A percentile compares a stretch with the other conserved stretches of the same genome.
These are phyloP conservation scores for Harringtonia lauricola DNA, from an alignment of 2,329 filamentous ascomycete genomes.

Conservation along the genomic window DNA sequence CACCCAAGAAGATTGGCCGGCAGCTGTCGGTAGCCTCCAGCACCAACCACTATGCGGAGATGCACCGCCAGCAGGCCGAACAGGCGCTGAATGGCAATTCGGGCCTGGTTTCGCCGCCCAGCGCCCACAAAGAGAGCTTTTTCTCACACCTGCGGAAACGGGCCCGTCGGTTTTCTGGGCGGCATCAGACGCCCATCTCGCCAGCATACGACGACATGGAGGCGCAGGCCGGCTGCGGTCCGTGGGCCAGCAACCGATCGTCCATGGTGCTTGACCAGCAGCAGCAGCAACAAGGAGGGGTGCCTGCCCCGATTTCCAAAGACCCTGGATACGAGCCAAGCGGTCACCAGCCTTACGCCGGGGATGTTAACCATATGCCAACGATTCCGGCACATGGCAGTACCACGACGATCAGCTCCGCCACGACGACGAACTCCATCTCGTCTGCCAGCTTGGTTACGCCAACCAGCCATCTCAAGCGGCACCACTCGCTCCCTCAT, in stretches of 20 bases:
- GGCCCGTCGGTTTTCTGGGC: conserved; percentile 81
- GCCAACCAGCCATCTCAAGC: conserved; percentile 43
- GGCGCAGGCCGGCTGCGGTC: conserved; percentile 81
- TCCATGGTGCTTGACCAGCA: conserved; percentile 66
- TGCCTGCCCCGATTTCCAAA: conserved; percentile 37
- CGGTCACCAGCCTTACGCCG: conserved; percentile 31
- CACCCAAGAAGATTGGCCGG: conserved; percentile 82
- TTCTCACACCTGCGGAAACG: conserved; percentile 95
- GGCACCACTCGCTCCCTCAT: conserved; percentile 53
- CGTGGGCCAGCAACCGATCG: conserved; percentile 78
- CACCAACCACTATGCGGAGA: conserved; percentile 84
- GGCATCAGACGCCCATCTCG: conserved; percentile 72
- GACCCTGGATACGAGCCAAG: conserved; percentile 48
- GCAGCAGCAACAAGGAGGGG: conserved; percentile 18
- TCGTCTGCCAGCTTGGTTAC: conserved; percentile 14
- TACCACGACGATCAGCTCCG: conserved; percentile 11
- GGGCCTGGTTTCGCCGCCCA: conserved; percentile 64
- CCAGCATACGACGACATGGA: conserved; percentile 79
- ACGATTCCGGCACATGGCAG: conserved; percentile 37
- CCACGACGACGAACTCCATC: background rate
- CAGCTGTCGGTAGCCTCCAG: conserved; percentile 88
- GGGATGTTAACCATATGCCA: conserved; percentile 18
- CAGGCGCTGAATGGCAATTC: conserved; percentile 75
- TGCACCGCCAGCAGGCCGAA: conserved; percentile 85
- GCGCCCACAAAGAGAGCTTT: conserved; percentile 85